Evolutionary conservation across 2,329 filamentous ascomycete genomes (phyloP).

Genomic region (Lomentospora prolificans): DNA sequence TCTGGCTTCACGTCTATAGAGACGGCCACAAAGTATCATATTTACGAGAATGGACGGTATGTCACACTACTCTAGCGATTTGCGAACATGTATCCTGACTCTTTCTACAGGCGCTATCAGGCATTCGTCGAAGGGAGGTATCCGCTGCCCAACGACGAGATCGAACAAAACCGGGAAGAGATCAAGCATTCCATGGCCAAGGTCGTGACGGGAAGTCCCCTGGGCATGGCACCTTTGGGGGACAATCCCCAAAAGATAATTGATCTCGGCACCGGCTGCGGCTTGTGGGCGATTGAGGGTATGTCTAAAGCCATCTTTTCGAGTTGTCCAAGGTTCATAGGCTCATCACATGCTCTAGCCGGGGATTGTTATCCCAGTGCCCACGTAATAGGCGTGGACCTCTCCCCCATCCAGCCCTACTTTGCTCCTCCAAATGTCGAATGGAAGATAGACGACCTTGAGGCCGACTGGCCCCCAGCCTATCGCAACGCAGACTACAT

Average conservation of each 20-base stretch:
- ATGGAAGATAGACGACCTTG: constrained; percentile 25
- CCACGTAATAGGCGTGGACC: constrained; percentile 39
- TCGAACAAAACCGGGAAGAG: constrained; percentile 37
- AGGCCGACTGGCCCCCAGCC: constrained; percentile 25
- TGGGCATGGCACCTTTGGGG: constrained; percentile 34
- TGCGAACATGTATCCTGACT: constrained; percentile 18
- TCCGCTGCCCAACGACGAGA: constrained; percentile 42
- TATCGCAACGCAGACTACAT: constrained; percentile 44
- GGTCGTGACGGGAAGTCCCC: constrained; percentile 32
- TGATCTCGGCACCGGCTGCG: constrained; percentile 51
- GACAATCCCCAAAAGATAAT: constrained; percentile 38
- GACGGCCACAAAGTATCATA: constrained; percentile 21
- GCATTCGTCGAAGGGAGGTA: constrained; percentile 35
- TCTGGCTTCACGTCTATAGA: constrained; percentile 32
- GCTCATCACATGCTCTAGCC: constrained; percentile 18
- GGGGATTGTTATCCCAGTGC: constrained; percentile 27
- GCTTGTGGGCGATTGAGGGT: constrained; percentile 39
- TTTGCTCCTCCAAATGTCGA: constrained; percentile 33
- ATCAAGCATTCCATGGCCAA: constrained; percentile 38
- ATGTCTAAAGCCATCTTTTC: constrained; percentile 17
- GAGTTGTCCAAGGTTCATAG: too few relatives aligned
- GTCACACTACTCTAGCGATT: neutral
- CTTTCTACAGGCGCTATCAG: constrained; percentile 30
- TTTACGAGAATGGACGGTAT: constrained; percentile 28
- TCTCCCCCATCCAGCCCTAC: constrained; percentile 46